Base-by-base conservation (phyloP, 805 yeast genomes). In the Pichia rugopelliculosa region DNA sequence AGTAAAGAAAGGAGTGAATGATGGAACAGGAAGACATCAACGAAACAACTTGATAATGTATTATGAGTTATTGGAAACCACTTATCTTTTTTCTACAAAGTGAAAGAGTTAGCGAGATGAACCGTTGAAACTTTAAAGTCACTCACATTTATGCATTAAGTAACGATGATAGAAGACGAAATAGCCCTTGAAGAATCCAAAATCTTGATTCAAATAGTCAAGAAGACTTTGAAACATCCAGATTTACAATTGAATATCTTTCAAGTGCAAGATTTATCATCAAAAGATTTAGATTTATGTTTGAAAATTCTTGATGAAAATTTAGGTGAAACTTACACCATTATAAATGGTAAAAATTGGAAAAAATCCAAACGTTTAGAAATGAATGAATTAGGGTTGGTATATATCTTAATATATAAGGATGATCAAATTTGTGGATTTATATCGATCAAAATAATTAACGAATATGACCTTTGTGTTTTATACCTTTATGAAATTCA, bases 401-500 rank as follows among this genome's bases (percentile, higher is more conserved):
- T 74, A 0, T 76, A 74, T 49, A 56, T 73, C 0, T 58, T 70
- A 54, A 65, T 74, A 34, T 11, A 25, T 5, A 36, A 49, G 20
- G 36, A 48, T 3, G 47, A 42, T 2, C 38, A 53, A 7, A 36
- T 71, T 1, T 58, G 62, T 1, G 79, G 72, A 1, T 78, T 79
- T 51, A 39, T 76, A 12, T 75, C 82, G 1, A 57, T 76, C 45
- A 69, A 70, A 52, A 45, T 74, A n/a, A 71, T 75, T 0, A 30
- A 52, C 9, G 79, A 76, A 43, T 63, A 65, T 25, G 70, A 60
- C 10, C 51, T 56, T 8, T 59, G 66, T 42, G 73, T 72, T 15
- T 47, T 80, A 9, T 80, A 79, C 53, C 62, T 80, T 10, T 80
- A 77, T 53, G 86, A 80, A 56, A 74, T 80, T 34, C 86, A 80